phyloP scores from a whole-genome alignment of 2,329 filamentous ascomycete species.

The Pseudohalonectria lignicola region DNA sequence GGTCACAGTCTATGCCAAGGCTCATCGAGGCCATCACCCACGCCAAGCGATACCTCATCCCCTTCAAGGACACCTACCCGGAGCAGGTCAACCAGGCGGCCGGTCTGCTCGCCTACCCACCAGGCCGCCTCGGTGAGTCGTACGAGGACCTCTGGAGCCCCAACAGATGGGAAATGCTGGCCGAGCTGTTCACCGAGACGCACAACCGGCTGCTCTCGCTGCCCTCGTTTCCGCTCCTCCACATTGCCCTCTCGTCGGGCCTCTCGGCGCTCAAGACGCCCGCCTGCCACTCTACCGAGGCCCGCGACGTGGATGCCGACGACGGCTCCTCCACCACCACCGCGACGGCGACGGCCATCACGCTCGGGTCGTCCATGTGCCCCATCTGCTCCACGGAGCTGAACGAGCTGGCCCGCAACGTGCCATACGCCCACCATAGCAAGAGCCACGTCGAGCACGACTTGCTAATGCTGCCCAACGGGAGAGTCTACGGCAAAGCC shows the following conservation, averaged over 20 bases:
- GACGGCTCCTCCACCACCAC: constrained; percentile 10
- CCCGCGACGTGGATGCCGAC: constrained; percentile 7
- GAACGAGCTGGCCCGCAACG: constrained; percentile 76
- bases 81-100: constrained; percentile 61
- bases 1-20: constrained; percentile 52
- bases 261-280: constrained; percentile 94
- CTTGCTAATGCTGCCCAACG: constrained; percentile 77
- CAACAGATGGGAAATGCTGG: constrained; percentile 64
- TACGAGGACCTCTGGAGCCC: constrained; percentile 57
- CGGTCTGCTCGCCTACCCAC: constrained; percentile 67
- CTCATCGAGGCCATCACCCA: constrained; percentile 69
- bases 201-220: constrained; percentile 80
- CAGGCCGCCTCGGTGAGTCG: constrained; percentile 32
- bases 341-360: constrained; percentile 13
- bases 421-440: constrained; percentile 91
- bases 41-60: constrained; percentile 69
- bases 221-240: constrained; percentile 71
- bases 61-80: constrained; percentile 58
- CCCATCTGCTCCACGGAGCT: constrained; percentile 95
- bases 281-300: constrained; percentile 64
- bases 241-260: constrained; percentile 82
- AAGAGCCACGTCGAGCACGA: constrained; percentile 89
- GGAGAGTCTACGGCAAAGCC: constrained; percentile 70
- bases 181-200: constrained; percentile 70
- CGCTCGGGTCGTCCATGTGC: constrained; percentile 52